Base-by-base conservation (phyloP, 2,329 filamentous ascomycete species). In the Bipolaris bicolor region DNA sequence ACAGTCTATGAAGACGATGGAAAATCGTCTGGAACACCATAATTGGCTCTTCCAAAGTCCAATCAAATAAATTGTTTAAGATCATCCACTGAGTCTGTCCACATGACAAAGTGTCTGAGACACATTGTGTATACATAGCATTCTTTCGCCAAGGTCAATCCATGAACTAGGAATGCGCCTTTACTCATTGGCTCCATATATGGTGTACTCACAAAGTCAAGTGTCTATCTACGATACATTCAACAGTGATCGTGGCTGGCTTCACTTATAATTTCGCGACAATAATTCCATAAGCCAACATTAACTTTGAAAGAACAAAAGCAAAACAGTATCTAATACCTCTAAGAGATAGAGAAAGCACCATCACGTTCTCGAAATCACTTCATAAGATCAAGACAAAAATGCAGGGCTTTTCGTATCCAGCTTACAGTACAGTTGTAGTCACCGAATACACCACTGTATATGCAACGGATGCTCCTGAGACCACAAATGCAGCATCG, bases 401-500 rank as follows among this genome's bases (percentile, higher is more conserved):
- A 13, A 37, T 45, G n/a, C 7, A 11, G 9, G 13, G 18, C 6
- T n/a, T 15, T 10, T 40, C 47, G 2, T 7, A 22, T 39, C 11
- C 20, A n/a, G 29, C 29, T 31, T 16, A 6, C 16, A 24, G 13
- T 29, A 24, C 50, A 31, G 53, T 60, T 13, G 16, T 44, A 3
- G 13, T 49, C 13, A 57, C 53, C 16, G 7, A 47, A 15, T 53
- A 53, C 9, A 49, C 50, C 0, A 60, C 53, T 16, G 49, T 60
- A 7, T 49, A 34, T 15, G 49, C 45, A 7, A 57, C 53, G 1
- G 26, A 40, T 34, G 11, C 24, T 7, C 40, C 33, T 5, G 31
- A 36, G n/a, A 29, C n/a, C 22, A 46, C 34, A 13, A 10, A 37
- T 7, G 3, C n/a, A 16, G 39, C 36, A 20, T 44, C 43, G 2